Percentiles rank a stretch among this genome's conserved stretches.
phyloP scores from a whole-genome alignment of 441 rosid genomes.

The Gossypium schwendimanii region DNA sequence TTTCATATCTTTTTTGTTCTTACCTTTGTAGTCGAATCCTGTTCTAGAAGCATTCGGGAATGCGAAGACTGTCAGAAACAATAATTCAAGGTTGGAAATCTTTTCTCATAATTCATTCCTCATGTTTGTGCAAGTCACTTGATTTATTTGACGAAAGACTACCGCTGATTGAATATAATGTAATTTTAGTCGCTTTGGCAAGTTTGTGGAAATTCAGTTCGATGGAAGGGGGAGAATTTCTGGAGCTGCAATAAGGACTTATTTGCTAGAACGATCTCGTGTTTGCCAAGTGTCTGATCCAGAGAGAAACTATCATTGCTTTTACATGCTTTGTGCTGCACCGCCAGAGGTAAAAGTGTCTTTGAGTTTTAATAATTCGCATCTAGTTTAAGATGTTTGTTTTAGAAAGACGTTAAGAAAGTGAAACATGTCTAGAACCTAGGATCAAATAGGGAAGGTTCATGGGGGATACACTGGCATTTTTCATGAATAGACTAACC shows the following conservation, averaged over 20 bases:
- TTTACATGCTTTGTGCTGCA: conserved; percentile 79
- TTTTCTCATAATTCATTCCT: conserved; percentile 3
- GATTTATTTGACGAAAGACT: conserved; percentile 9
- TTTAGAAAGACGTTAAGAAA: neutral
- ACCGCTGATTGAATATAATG: conserved; percentile 10
- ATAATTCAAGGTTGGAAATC: conserved; percentile 53
- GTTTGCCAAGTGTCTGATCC: conserved; percentile 86
- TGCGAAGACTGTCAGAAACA: conserved; percentile 71
- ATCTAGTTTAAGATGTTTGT: neutral
- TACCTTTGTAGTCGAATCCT: conserved; percentile 56
- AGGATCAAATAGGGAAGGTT: neutral
- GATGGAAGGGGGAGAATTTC: conserved; percentile 59
- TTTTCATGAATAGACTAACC: neutral
- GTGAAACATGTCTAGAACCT: neutral
- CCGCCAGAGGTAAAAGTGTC: conserved; percentile 42
- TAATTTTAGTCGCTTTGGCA: conserved; percentile 67
- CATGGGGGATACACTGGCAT: neutral
- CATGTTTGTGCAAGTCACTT: neutral
- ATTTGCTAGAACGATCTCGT: conserved; percentile 65
- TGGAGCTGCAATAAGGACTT: conserved; percentile 76
- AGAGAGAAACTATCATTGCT: conserved; percentile 79
- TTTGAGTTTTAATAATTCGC: neutral
- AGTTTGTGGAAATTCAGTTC: conserved; percentile 74
- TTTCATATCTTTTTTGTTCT: conserved; percentile 5
- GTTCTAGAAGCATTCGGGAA: conserved; percentile 80